A percentile compares a stretch with the other conserved stretches of the same genome.
Conservation (phyloP, 768 basidiomycete genomes). For the Suillus tomentosus region DNA sequence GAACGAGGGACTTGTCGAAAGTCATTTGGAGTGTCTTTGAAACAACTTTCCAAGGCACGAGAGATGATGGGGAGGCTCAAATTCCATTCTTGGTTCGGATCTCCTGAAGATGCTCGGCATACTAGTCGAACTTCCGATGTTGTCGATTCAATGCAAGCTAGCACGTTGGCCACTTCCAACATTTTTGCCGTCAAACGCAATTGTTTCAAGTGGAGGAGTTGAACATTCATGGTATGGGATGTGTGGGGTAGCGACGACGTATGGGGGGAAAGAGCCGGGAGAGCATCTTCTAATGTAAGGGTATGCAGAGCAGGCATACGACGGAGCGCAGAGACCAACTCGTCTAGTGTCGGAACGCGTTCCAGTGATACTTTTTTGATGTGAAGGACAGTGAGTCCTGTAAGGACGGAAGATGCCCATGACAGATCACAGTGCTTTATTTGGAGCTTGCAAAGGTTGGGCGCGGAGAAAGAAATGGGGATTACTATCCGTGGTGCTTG, state of each 20-base stretch:
- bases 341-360: conserved; percentile 32
- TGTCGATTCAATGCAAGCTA: background rate
- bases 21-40: background rate
- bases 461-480: conserved; percentile 22
- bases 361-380: conserved; percentile 31
- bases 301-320: conserved; percentile 36
- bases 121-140: background rate
- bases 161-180: conserved; percentile 3
- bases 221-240: background rate
- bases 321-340: conserved; percentile 36
- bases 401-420: conserved; percentile 39
- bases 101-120: background rate
- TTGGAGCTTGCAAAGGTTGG: conserved; percentile 39
- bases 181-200: background rate
- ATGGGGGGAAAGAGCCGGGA: conserved; percentile 25
- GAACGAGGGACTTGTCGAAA: background rate
- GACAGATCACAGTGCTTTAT: conserved; percentile 37
- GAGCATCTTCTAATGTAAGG: conserved; percentile 37
- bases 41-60: background rate
- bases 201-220: background rate
- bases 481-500: background rate
- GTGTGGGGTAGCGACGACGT: background rate
- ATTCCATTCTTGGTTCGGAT: background rate
- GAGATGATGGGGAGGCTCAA: background rate
- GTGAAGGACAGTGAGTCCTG: conserved; percentile 39